These are phyloP conservation scores for Skeletonema tropicum DNA, from an alignment of 108 stramenopile species.

Conservation along the genomic window DNA sequence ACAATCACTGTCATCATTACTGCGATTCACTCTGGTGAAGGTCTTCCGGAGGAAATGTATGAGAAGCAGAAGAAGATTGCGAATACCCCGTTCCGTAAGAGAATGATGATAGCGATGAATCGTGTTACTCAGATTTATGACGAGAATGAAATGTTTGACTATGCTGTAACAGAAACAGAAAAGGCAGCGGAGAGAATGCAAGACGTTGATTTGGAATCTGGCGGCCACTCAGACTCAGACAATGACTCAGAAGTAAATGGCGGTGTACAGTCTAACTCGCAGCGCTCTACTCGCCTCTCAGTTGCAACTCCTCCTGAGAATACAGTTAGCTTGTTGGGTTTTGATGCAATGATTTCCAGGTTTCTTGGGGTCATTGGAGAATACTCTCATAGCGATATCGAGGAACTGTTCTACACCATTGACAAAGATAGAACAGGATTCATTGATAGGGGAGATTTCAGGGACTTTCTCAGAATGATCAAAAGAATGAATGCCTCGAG, in stretches of 20 bases:
- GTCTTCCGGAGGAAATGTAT: conserved; percentile 19
- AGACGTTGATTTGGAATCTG: neutral
- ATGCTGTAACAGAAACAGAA: conserved; percentile 5
- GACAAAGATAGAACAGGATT: neutral
- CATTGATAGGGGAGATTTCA: neutral
- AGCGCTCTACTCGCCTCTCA: too few species aligned
- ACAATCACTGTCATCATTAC: conserved; percentile 10
- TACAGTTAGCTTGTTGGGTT: neutral
- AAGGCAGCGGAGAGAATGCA: neutral
- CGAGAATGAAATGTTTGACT: conserved; percentile 7
- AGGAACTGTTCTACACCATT: neutral
- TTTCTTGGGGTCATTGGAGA: conserved; percentile 1
- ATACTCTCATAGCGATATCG: neutral
- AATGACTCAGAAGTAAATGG: neutral
- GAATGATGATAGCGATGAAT: conserved; percentile 1
- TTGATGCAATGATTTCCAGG: conserved; percentile 2
- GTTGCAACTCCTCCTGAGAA: neutral
- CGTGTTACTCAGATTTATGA: neutral
- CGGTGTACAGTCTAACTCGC: too few species aligned
- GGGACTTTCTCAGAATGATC: neutral
- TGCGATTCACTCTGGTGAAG: conserved; percentile 3
- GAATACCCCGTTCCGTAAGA: neutral
- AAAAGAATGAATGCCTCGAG: neutral
- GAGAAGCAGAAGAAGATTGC: neutral
- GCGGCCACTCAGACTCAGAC: neutral